Evolutionary conservation across 23 red algal genomes (phyloP), one percentile per base, ranked within the genome.

Genomic region (Gracilariopsis chorda): DNA sequence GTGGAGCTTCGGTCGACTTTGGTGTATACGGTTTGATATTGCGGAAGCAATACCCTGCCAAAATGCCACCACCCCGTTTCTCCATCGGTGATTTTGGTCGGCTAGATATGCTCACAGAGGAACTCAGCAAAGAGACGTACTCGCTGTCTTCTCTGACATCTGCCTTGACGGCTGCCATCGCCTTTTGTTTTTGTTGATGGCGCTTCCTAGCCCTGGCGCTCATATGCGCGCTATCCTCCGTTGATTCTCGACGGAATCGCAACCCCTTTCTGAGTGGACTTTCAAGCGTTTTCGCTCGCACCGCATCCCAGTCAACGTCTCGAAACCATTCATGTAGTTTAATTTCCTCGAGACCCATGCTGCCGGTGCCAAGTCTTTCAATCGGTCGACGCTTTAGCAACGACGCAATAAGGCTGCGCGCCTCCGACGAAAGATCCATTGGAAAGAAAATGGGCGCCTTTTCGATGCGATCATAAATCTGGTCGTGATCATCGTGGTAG

Each of bases 381-480:
- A 19, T 21, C 25, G 89, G 89, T 17, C 88, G 49, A 30, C 95
- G 88, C 20, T 90, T 81, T 5, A 97, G 58, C 24, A 97, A 78
- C 47, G 60, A 58, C 13, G 58, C 39, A 35, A 97, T 72, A 21
- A 97, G 72, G 34, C 60, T 49, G 19, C 70, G 67, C 21, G 51
- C 83, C 52, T 97, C 90, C 10, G 56, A 14, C 0, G 89, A 93
- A 37, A 94, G 48, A 16, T 94, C 41, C 0, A 51, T 43, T 39
- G 95, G 95, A 55, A 88, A 97, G 57, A 64, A 85, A 27, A 97
- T 72, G 11, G 95, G 88, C 3, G 87, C 84, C 24, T 83, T 87
- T 32, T 97, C 81, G 23, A 97, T 97, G 29, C 95, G 80, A 37
- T 91, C 69, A 69, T 93, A 93, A n/a, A 97, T 90, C 47, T 81